phyloP scores from a whole-genome alignment of 306 rosid genomes.

The Glycine soja region DNA sequence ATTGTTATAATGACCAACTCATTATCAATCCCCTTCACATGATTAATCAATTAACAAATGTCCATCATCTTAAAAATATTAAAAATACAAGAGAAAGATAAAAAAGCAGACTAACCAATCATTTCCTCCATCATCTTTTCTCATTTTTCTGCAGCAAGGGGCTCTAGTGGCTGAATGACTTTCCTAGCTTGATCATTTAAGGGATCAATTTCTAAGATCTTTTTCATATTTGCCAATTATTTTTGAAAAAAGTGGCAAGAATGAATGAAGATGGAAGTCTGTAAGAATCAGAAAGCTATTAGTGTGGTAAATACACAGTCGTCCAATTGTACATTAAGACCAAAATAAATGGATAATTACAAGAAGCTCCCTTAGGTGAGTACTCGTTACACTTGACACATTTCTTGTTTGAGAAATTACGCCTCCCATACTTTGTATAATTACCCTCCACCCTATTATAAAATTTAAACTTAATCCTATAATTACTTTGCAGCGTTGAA shows the following conservation, averaged over 20 bases:
- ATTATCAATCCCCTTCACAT: constrained; percentile 22
- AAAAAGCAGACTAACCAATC: constrained; percentile 62
- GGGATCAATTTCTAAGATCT: constrained; percentile 79
- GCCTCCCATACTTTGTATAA: constrained; percentile 23
- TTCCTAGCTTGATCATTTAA: constrained; percentile 77
- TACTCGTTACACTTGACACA: no score
- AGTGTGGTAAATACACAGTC: no score
- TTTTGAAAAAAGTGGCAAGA: no score
- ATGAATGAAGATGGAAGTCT: no score
- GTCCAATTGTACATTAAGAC: no score
- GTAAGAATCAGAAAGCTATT: no score
- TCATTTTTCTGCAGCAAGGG: constrained; percentile 86
- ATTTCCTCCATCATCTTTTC: constrained; percentile 97
- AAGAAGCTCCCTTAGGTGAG: no score
- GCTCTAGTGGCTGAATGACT: constrained; percentile 68
- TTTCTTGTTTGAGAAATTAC: constrained; percentile 28
- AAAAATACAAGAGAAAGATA: background rate
- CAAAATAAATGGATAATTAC: no score
- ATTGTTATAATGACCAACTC: background rate
- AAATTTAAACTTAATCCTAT: constrained; percentile 41
- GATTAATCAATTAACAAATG: constrained; percentile 32
- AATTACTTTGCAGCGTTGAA: no score
- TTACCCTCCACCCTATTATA: background rate
- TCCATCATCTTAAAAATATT: background rate
- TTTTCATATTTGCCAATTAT: no score